phyloP scores from a whole-genome alignment of 768 basidiomycete species.

The Panellus pusillus region DNA sequence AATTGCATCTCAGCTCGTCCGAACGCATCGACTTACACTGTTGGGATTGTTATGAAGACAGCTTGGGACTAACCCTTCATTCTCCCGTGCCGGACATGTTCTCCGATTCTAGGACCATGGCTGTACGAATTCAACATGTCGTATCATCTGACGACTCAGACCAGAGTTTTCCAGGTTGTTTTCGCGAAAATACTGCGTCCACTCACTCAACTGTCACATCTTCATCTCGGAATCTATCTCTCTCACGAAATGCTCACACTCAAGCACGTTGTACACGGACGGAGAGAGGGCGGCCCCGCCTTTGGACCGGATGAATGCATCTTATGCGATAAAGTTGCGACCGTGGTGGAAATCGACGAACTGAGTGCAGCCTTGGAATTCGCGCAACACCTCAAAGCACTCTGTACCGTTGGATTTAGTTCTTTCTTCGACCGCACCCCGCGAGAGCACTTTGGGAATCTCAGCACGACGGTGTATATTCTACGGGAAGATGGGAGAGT shows the following conservation, averaged over 20 bases:
- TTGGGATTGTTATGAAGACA: conserved; percentile 65
- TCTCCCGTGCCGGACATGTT: conserved; percentile 63
- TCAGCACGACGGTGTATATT: conserved; percentile 41
- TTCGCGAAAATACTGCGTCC: conserved; percentile 46
- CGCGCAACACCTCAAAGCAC: conserved; percentile 41
- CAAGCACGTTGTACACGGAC: conserved; percentile 44
- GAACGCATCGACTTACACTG: conserved; percentile 59
- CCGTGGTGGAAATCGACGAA: conserved; percentile 42
- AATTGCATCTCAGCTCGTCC: conserved; percentile 58
- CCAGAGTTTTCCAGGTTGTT: conserved; percentile 33
- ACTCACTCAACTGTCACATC: conserved; percentile 44
- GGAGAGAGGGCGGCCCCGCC: conserved; percentile 25
- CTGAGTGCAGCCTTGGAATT: conserved; percentile 47
- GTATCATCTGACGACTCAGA: neutral
- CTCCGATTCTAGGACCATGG: conserved; percentile 40
- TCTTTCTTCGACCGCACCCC: conserved; percentile 40
- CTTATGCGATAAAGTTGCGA: conserved; percentile 29
- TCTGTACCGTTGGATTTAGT: conserved; percentile 52
- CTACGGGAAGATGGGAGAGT: conserved; percentile 40
- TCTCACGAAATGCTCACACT: conserved; percentile 53
- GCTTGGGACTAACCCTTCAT: conserved; percentile 50
- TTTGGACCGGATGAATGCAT: conserved; percentile 38
- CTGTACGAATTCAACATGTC: conserved; percentile 42
- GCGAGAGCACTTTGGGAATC: conserved; percentile 7
- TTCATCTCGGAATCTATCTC: conserved; percentile 65